These are phyloP conservation scores for Botrytis paeoniae DNA, from an alignment of 2,329 filamentous ascomycete species.

Conservation along the genomic window DNA sequence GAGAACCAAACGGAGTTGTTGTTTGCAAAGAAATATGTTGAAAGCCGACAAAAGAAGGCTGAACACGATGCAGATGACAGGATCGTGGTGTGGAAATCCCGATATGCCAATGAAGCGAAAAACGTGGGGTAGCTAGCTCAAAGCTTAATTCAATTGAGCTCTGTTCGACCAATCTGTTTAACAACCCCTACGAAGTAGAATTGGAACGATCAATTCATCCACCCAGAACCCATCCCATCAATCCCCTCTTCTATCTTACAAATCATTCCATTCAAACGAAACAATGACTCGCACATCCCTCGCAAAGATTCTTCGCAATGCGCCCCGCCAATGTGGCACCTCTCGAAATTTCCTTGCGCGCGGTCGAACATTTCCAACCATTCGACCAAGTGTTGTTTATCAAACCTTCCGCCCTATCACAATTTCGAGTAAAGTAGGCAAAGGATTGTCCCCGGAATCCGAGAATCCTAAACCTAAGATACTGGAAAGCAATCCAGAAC, in stretches of 20 bases:
- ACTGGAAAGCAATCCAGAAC: conserved; percentile 41
- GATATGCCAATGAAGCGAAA: conserved; percentile 16
- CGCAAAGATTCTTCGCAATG: conserved; percentile 8
- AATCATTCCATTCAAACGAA: neutral
- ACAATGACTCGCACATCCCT: conserved; percentile 16
- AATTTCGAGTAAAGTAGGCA: conserved; percentile 38
- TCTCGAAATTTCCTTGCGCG: neutral
- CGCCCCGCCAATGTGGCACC: conserved; percentile 1
- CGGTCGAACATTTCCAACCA: neutral
- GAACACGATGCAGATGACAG: neutral
- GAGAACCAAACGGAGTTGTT: conserved; percentile 9
- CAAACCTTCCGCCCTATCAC: conserved; percentile 37
- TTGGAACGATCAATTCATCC: neutral
- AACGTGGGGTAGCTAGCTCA: conserved; percentile 25
- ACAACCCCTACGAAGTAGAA: neutral
- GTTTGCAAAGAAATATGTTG: neutral
- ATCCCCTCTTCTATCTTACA: neutral
- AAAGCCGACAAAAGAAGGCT: conserved; percentile 17
- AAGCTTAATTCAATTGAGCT: conserved; percentile 10
- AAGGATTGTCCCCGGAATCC: conserved; percentile 60
- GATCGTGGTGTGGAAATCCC: neutral
- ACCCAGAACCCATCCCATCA: neutral
- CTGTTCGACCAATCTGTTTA: neutral
- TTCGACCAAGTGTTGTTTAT: neutral
- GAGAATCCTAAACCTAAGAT: conserved; percentile 50